Conservation (phyloP, 352 stramenopile genomes). For the Pythium aristosporum region DNA sequence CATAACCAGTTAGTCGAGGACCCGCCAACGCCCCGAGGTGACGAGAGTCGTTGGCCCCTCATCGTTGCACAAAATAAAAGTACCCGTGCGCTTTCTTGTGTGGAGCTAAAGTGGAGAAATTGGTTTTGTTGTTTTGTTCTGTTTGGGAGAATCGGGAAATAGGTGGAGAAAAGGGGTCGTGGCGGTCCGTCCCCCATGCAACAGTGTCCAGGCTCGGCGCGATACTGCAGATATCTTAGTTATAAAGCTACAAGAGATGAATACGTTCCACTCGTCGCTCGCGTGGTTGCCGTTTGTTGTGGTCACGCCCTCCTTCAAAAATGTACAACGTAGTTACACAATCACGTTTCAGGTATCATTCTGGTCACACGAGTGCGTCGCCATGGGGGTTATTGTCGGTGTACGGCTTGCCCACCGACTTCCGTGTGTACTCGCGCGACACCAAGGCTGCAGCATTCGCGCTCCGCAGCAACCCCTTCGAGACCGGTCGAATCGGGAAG, state of each 20-base stretch:
- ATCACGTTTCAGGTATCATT: conserved; percentile 10
- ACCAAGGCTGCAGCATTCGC: conserved; percentile 54
- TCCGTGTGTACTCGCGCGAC: conserved; percentile 69
- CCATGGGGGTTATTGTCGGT: conserved; percentile 22
- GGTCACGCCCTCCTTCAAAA: conserved; percentile 20
- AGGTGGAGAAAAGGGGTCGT: not conserved
- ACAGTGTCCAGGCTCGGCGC: not conserved
- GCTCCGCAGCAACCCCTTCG: conserved; percentile 34
- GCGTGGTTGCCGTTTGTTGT: conserved; percentile 1
- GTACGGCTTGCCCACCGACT: conserved; percentile 54
- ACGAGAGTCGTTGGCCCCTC: not conserved
- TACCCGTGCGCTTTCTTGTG: conserved; percentile 12
- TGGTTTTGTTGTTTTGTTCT: conserved; percentile 4
- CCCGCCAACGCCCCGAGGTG: not conserved
- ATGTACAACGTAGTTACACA: conserved; percentile 19
- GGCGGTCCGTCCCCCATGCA: not conserved
- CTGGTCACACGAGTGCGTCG: conserved; percentile 27
- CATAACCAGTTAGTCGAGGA: conserved; percentile 3
- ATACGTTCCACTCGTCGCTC: not conserved
- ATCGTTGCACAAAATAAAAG: conserved; percentile 18
- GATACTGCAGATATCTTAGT: conserved; percentile 9
- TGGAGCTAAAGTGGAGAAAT: not conserved
- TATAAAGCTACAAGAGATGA: conserved; percentile 20
- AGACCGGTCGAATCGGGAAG: conserved; percentile 57
- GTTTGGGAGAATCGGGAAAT: not conserved